Percentiles rank a stretch among this genome's conserved stretches.
Evolutionary conservation across 306 rosid species (phyloP).

Genomic region (Bauhinia variegata): DNA sequence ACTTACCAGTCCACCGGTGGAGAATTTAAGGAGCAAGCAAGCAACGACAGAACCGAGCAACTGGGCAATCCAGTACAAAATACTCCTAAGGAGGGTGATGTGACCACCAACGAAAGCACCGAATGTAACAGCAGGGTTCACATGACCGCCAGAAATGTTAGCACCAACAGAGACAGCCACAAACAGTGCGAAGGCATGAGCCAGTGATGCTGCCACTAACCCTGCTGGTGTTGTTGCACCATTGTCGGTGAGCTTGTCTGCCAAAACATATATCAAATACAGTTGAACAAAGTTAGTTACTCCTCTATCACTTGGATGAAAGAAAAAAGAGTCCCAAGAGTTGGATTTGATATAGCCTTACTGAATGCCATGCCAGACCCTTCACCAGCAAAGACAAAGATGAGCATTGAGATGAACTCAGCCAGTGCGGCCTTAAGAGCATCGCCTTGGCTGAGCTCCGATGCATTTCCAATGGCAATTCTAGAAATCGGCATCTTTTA

Average conservation of each 20-base stretch:
- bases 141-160: constrained; percentile 81
- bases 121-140: constrained; percentile 81
- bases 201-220: constrained; percentile 64
- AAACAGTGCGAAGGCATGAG: constrained; percentile 73
- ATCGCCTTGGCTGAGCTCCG: constrained; percentile 48
- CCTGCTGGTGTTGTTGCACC: constrained; percentile 74
- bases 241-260: constrained; percentile 65
- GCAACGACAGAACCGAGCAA: constrained; percentile 79
- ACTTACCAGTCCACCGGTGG: constrained; percentile 75
- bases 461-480: constrained; percentile 56
- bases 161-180: constrained; percentile 77
- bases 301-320: background rate
- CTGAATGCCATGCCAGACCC: constrained; percentile 82
- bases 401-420: constrained; percentile 73
- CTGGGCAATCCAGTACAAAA: constrained; percentile 84
- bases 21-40: constrained; percentile 69
- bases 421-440: constrained; percentile 66
- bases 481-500: constrained; percentile 55
- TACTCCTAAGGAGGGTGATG: constrained; percentile 57
- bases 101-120: constrained; percentile 83
- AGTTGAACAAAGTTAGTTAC: no score
- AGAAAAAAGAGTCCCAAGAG: background rate
- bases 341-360: constrained; percentile 34
- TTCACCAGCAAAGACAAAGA: constrained; percentile 73
- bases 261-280: constrained; percentile 15